Conservation (phyloP, 768 basidiomycete genomes). For the Boletus bicolor region DNA sequence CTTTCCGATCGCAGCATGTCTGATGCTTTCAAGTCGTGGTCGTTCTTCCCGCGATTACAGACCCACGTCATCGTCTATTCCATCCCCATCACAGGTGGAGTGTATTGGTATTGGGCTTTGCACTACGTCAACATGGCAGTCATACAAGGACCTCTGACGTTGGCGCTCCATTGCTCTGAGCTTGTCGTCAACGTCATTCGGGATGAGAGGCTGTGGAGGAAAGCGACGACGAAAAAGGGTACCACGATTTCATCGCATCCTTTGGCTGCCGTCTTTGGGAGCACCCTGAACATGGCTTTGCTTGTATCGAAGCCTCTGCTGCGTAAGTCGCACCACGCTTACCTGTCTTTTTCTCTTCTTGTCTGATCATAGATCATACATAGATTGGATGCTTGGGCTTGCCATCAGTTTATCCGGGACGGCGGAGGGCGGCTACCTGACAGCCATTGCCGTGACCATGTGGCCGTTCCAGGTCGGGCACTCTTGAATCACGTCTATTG, state of each 20-base stretch:
- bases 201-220: constrained; percentile 28
- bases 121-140: constrained; percentile 24
- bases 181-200: constrained; percentile 29
- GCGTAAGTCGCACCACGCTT: constrained; percentile 18
- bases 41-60: constrained; percentile 24
- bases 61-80: constrained; percentile 21
- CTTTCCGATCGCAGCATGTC: constrained; percentile 8
- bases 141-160: constrained; percentile 30
- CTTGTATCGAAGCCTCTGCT: constrained; percentile 24
- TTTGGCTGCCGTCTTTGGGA: constrained; percentile 22
- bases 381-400: constrained; percentile 34
- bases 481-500: not conserved
- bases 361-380: not conserved
- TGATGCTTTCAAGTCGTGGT: constrained; percentile 14
- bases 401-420: constrained; percentile 19
- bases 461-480: constrained; percentile 23
- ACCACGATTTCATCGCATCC: constrained; percentile 18
- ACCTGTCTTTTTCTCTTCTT: not conserved
- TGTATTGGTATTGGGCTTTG: constrained; percentile 24
- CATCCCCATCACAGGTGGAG: constrained; percentile 18
- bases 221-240: constrained; percentile 18
- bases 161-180: constrained; percentile 29
- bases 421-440: constrained; percentile 10
- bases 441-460: constrained; percentile 23
- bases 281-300: constrained; percentile 12